Percentiles rank a stretch among this genome's conserved stretches.
phyloP scores from a whole-genome alignment of 1,284 basidiomycete species.

The Cryptococcus sp. region DNA sequence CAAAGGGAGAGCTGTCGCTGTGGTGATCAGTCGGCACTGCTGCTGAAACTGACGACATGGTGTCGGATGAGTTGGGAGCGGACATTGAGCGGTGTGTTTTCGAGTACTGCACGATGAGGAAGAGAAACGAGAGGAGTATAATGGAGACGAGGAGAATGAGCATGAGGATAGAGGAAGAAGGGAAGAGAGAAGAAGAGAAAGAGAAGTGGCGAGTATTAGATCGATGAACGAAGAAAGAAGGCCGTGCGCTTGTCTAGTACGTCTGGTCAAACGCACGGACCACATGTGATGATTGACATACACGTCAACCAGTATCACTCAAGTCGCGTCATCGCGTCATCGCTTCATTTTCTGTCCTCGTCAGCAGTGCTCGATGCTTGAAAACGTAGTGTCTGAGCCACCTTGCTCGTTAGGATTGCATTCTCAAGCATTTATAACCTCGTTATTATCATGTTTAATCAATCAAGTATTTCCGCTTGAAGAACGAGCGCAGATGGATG shows the following conservation, averaged over 20 bases:
- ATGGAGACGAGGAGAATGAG: background rate
- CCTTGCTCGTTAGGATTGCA: background rate
- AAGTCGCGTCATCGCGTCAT: background rate
- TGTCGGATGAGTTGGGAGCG: background rate
- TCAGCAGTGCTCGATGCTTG: background rate
- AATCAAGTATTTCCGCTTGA: conserved; percentile 96
- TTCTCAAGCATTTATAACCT: conserved; percentile 4
- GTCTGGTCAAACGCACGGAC: background rate
- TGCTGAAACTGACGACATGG: background rate
- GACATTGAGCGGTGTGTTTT: background rate
- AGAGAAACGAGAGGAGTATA: background rate
- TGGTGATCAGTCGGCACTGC: background rate
- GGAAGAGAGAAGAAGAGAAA: conserved; percentile 2
- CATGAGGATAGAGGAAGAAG: conserved; percentile 1
- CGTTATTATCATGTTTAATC: conserved; percentile 58
- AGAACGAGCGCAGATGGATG: conserved; percentile 87
- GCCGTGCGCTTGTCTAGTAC: background rate
- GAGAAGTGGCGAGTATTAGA: conserved; percentile 1
- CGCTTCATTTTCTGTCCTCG: background rate
- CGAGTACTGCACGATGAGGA: background rate
- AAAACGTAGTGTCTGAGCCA: background rate
- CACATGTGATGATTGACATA: background rate
- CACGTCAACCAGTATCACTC: background rate
- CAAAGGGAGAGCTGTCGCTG: background rate
- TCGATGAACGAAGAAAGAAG: too few species aligned